Evolutionary conservation across 306 rosid genomes (phyloP), one percentile per base, ranked within the genome.

Genomic region (Elaeagnus macrophylla): DNA sequence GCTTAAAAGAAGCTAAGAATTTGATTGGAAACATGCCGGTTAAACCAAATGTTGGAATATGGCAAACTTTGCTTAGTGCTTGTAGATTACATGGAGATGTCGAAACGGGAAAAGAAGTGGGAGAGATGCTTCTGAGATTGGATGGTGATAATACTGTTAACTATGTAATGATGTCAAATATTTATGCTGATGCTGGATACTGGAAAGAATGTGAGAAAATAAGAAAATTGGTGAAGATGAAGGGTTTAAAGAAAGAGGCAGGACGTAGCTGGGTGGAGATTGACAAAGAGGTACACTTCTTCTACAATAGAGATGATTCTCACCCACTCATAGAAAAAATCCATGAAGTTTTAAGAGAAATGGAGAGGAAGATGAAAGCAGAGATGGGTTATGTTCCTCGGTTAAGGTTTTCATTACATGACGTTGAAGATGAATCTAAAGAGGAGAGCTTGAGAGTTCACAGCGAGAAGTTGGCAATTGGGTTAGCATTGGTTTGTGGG

Each of bases 251-350:
- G 75, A 83, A 81, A 70, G 79, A 81, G 16, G 85, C 81, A 7
- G 88, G 81, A 7, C 81, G 79, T 36, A 76, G n/a, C 46, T 84
- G 88, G 84, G 85, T 81, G 5, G 94, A 81, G 66, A 73, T 84
- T 13, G 79, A 76, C 17, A n/a, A n/a, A n/a, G n/a, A n/a, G n/a
- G n/a, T n/a, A n/a, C n/a, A n/a, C n/a, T n/a, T n/a, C n/a, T n/a
- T n/a, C n/a, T 73, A 60, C 77, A 84, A 78, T 50, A 71, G 83
- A 50, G 85, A 76, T 57, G 62, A 67, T 56, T 53, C 56, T 0
- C 81, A 81, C 61, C 85, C 79, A 7, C 76, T 68, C 1, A 70
- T 57, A 61, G 74, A 70, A 20, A 70, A 76, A 51, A 81, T 84
- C 56, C 94, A 71, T 50, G 20, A 62, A 37, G 61, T 66, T 15